phyloP scores from a whole-genome alignment of 2,329 filamentous ascomycete species.

The Neofusicoccum sp. region DNA sequence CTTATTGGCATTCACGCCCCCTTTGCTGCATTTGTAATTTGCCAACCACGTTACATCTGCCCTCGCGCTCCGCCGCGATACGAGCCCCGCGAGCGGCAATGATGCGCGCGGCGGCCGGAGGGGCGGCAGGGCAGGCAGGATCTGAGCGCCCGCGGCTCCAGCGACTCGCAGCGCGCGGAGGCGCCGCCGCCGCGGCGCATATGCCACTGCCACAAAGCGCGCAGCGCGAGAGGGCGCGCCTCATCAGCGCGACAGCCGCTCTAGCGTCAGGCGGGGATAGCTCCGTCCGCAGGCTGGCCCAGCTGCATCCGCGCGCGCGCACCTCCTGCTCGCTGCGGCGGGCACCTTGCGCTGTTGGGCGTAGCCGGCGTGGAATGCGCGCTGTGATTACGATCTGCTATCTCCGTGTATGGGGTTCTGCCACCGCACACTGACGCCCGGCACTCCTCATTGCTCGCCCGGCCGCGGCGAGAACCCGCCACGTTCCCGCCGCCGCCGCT shows the following conservation, averaged over 20 bases:
- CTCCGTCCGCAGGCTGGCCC: conserved; percentile 1
- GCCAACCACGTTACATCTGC: conserved; percentile 13
- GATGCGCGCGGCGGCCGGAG: conserved; percentile 10
- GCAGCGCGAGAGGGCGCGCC: conserved; percentile 9
- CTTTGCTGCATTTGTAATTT: conserved; percentile 16
- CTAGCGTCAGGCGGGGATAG: conserved; percentile 10
- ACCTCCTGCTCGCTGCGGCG: conserved; percentile 7
- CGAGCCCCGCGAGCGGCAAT: conserved; percentile 11
- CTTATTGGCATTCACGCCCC: not conserved
- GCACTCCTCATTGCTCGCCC: conserved; percentile 6
- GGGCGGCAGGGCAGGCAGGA: not conserved
- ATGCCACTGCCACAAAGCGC: conserved; percentile 11
- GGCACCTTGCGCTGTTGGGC: conserved; percentile 15
- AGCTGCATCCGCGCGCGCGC: not conserved
- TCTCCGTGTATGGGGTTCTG: conserved; percentile 15
- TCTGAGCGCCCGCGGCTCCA: not conserved
- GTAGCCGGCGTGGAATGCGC: conserved; percentile 12
- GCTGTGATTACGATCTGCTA: conserved; percentile 18
- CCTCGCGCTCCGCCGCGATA: conserved; percentile 5
- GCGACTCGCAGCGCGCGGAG: conserved; percentile 2
- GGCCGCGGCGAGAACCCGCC: conserved; percentile 6
- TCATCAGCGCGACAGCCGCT: conserved; percentile 3
- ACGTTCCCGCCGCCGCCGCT: not conserved
- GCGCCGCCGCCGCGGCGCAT: not conserved
- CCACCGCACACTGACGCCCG: not conserved